These are phyloP conservation scores for Candida vaughaniae DNA, from an alignment of 805 yeast species.

Conservation along the genomic window DNA sequence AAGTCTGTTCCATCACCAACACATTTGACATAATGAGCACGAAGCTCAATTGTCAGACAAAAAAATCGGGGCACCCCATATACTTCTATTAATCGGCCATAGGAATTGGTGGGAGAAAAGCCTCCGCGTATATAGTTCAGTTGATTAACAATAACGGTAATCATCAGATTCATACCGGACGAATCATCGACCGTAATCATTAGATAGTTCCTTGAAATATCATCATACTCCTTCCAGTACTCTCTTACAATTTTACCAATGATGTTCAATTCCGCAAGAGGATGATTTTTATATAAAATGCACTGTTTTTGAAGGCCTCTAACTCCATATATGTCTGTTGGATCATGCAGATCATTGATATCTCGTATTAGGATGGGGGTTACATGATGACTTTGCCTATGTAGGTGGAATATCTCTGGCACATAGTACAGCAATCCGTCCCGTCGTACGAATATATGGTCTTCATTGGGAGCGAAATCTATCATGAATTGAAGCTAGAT, in stretches of 20 bases:
- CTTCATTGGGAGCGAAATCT: constrained; percentile 36
- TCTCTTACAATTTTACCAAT: constrained; percentile 30
- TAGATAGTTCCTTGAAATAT: constrained; percentile 12
- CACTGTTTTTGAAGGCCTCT: constrained; percentile 12
- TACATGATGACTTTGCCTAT: constrained; percentile 21
- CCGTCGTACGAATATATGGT: constrained; percentile 30
- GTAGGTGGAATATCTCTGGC: constrained; percentile 33
- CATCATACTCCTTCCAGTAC: constrained; percentile 13
- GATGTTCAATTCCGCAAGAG: constrained; percentile 24
- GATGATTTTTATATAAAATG: constrained; percentile 32
- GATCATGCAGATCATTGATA: constrained; percentile 16
- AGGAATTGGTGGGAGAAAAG: constrained; percentile 15
- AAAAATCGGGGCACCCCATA: constrained; percentile 15
- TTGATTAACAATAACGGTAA: constrained; percentile 21
- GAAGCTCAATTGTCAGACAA: constrained; percentile 11
- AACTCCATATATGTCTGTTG: constrained; percentile 18
- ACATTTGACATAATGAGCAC: constrained; percentile 11
- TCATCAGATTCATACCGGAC: constrained; percentile 28
- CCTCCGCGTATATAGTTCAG: constrained; percentile 14
- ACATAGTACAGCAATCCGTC: constrained; percentile 25
- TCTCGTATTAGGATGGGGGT: constrained; percentile 32
- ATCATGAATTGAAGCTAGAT: too few relatives aligned
- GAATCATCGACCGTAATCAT: constrained; percentile 33
- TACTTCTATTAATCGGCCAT: constrained; percentile 27
- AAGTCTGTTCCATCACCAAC: constrained; percentile 19